A percentile compares a stretch with the other conserved stretches of the same genome.
phyloP scores from a whole-genome alignment of 2,329 filamentous ascomycete genomes.

The Fusarium buharicum region DNA sequence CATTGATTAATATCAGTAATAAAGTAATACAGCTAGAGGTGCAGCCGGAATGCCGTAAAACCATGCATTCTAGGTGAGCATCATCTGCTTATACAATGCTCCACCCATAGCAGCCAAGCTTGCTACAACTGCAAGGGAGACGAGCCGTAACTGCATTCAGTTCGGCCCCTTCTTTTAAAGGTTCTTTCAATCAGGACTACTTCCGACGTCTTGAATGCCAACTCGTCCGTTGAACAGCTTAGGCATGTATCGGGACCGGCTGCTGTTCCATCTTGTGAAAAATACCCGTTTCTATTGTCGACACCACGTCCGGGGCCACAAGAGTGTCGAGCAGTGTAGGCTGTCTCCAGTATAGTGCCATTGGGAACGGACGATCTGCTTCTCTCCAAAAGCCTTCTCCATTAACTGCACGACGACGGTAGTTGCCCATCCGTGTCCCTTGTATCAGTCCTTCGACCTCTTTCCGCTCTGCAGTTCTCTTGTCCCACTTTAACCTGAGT shows the following conservation, averaged over 20 bases:
- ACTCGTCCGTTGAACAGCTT: background rate
- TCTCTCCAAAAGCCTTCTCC: slow-evolving; percentile 40
- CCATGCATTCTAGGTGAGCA: background rate
- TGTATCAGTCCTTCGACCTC: slow-evolving; percentile 40
- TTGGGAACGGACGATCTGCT: slow-evolving; percentile 35
- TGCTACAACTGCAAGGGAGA: slow-evolving; percentile 6
- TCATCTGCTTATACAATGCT: slow-evolving; percentile 9
- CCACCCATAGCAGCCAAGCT: background rate
- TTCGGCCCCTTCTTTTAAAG: background rate
- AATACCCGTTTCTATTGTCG: background rate
- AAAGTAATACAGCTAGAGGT: too few species aligned
- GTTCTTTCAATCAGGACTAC: background rate
- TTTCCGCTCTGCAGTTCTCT: slow-evolving; percentile 35
- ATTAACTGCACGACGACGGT: slow-evolving; percentile 36
- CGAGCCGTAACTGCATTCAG: background rate
- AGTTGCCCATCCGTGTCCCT: slow-evolving; percentile 17
- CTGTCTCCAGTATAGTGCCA: slow-evolving; percentile 42
- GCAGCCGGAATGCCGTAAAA: slow-evolving; percentile 11
- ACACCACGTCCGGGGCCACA: background rate
- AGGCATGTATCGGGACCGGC: slow-evolving; percentile 24
- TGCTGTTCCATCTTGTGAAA: slow-evolving; percentile 11
- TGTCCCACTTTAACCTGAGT: slow-evolving; percentile 41
- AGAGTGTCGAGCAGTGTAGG: background rate
- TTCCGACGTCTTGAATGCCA: too few species aligned
- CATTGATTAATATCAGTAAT: too few species aligned